Percentiles rank a stretch among this genome's conserved stretches.
Conservation (phyloP, 1,139 yeast species). For the Debaryomyces subglobosus region DNA sequence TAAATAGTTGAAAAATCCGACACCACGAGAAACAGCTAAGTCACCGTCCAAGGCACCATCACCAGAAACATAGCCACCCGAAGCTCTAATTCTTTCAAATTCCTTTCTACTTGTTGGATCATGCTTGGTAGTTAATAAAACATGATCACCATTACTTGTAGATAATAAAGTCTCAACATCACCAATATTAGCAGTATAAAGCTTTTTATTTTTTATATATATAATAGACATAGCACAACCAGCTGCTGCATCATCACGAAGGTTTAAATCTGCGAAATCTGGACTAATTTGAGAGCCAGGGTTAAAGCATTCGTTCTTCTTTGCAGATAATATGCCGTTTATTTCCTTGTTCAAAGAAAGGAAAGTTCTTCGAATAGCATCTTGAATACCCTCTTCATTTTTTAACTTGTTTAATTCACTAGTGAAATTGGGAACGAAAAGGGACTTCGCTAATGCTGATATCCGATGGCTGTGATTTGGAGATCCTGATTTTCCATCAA, state of each 20-base stretch:
- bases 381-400: constrained; percentile 47
- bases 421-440: constrained; percentile 64
- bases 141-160: constrained; percentile 78
- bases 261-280: constrained; percentile 48
- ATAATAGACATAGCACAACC: constrained; percentile 87
- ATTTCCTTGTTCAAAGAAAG: constrained; percentile 80
- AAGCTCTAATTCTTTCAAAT: constrained; percentile 82
- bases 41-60: constrained; percentile 86
- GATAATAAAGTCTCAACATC: constrained; percentile 85
- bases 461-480: constrained; percentile 66
- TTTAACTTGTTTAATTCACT: constrained; percentile 61
- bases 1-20: constrained; percentile 82
- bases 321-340: constrained; percentile 43
- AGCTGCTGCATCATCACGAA: constrained; percentile 69
- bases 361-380: constrained; percentile 82
- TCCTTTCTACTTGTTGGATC: constrained; percentile 82
- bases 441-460: constrained; percentile 73
- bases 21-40: constrained; percentile 83
- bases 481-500: constrained; percentile 77
- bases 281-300: constrained; percentile 24
- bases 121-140: constrained; percentile 74
- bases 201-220: constrained; percentile 68
- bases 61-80: constrained; percentile 89
- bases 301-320: constrained; percentile 32
- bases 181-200: constrained; percentile 89